These are phyloP conservation scores for Macrophomina phaseolina DNA, from an alignment of 2,329 filamentous ascomycete genomes.

Conservation along the genomic window DNA sequence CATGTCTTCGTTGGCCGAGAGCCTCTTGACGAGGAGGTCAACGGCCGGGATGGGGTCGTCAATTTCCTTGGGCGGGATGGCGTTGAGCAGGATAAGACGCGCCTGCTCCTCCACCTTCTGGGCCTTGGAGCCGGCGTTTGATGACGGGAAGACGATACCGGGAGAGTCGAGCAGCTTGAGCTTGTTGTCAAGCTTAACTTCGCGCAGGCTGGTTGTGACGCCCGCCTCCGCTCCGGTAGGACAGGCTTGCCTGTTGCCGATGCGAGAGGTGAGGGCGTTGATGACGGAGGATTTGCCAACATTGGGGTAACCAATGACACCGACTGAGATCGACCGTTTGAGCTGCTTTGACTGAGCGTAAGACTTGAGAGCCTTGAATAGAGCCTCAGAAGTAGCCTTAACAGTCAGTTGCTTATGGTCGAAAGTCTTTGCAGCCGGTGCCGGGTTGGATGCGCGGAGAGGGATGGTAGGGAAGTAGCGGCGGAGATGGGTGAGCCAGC, in stretches of 20 bases:
- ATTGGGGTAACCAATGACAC: conserved; percentile 94
- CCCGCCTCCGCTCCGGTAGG: conserved; percentile 91
- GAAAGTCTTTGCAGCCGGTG: conserved; percentile 86
- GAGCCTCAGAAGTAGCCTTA: conserved; percentile 80
- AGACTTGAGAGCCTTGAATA: conserved; percentile 89
- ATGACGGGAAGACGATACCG: conserved; percentile 88
- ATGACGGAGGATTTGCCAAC: conserved; percentile 97
- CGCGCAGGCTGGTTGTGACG: conserved; percentile 84
- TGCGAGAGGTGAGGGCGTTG: conserved; percentile 82
- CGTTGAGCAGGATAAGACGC: conserved; percentile 85
- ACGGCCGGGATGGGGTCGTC: conserved; percentile 90
- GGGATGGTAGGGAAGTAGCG: conserved; percentile 91
- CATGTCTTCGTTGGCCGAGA: conserved; percentile 75
- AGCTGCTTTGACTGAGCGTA: conserved; percentile 83
- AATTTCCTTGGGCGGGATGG: conserved; percentile 91
- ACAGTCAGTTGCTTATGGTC: conserved; percentile 90
- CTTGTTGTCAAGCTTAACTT: conserved; percentile 94
- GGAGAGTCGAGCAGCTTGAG: conserved; percentile 92
- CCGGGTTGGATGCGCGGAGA: conserved; percentile 80
- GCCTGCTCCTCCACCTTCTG: conserved; percentile 74
- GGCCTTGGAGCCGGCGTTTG: conserved; percentile 51
- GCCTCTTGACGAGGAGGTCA: conserved; percentile 77
- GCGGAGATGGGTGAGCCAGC: conserved; percentile 83
- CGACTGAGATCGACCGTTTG: conserved; percentile 88
- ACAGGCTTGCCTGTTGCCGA: conserved; percentile 76